Conservation (phyloP, 106 monocot genomes). For the Platanthera zijinensis region DNA sequence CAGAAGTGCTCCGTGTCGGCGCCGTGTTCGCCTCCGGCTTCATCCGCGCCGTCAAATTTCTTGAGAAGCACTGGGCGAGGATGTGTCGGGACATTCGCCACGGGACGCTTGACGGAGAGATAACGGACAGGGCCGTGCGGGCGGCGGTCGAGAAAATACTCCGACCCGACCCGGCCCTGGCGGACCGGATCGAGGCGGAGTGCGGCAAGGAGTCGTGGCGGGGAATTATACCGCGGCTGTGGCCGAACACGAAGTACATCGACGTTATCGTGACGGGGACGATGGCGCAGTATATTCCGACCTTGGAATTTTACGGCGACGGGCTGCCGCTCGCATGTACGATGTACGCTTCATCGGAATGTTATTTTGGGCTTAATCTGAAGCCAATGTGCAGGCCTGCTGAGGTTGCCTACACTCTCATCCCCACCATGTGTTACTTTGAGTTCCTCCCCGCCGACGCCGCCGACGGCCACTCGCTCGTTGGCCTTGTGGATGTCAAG, state of each 20-base stretch:
- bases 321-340: constrained; percentile 75
- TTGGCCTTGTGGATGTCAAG: constrained; percentile 68
- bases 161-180: constrained; percentile 40
- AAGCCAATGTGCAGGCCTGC: constrained; percentile 69
- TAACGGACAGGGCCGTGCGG: constrained; percentile 48
- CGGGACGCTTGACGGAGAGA: constrained; percentile 38
- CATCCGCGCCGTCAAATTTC: constrained; percentile 64
- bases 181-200: constrained; percentile 45
- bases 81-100: constrained; percentile 57
- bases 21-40: constrained; percentile 90
- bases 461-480: constrained; percentile 25
- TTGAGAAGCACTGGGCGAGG: constrained; percentile 68
- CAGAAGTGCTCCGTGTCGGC: constrained; percentile 75
- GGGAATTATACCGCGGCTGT: constrained; percentile 64
- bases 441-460: constrained; percentile 56
- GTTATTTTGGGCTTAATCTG: constrained; percentile 86
- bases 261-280: constrained; percentile 89
- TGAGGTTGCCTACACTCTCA: constrained; percentile 72
- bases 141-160: constrained; percentile 40
- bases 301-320: constrained; percentile 60
- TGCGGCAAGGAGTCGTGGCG: constrained; percentile 44
- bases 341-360: constrained; percentile 91
- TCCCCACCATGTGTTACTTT: constrained; percentile 83
- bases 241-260: constrained; percentile 79
- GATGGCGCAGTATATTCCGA: constrained; percentile 87